Conservation (phyloP, 202 grass and related monocot species). For the Zoysia matrella region DNA sequence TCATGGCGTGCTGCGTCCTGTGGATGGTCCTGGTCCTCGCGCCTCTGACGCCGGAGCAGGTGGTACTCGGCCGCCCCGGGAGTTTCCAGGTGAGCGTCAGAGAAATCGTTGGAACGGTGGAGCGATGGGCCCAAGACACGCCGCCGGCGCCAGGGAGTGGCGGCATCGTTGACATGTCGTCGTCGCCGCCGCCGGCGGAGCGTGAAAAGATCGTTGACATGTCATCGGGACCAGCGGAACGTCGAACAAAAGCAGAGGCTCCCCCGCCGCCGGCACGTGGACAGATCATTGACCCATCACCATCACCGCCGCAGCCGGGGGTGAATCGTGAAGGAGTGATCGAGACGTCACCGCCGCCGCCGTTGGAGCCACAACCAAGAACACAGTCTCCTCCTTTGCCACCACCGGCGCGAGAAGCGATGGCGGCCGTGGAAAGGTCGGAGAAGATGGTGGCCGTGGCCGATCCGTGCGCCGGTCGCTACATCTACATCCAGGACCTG, state of each 20-base stretch:
- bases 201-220: too few species aligned
- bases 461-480: slow-evolving; percentile 53
- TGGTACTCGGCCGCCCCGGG: neutral
- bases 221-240: too few species aligned
- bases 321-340: too few species aligned
- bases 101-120: neutral
- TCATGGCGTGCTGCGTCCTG: slow-evolving; percentile 31
- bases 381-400: neutral
- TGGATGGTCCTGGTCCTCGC: slow-evolving; percentile 32
- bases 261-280: neutral
- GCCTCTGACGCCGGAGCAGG: slow-evolving; percentile 11
- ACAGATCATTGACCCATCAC: neutral
- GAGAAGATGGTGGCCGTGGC: neutral
- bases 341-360: neutral
- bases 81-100: neutral
- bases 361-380: neutral
- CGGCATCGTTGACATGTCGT: neutral
- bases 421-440: neutral
- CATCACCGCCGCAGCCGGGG: neutral
- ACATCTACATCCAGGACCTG: slow-evolving; percentile 62
- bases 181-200: neutral
- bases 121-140: neutral
- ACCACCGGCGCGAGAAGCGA: neutral
- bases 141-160: neutral
- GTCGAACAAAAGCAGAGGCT: neutral